Base-by-base conservation (phyloP, 352 stramenopile species). In the Globisporangium megalacanthum region DNA sequence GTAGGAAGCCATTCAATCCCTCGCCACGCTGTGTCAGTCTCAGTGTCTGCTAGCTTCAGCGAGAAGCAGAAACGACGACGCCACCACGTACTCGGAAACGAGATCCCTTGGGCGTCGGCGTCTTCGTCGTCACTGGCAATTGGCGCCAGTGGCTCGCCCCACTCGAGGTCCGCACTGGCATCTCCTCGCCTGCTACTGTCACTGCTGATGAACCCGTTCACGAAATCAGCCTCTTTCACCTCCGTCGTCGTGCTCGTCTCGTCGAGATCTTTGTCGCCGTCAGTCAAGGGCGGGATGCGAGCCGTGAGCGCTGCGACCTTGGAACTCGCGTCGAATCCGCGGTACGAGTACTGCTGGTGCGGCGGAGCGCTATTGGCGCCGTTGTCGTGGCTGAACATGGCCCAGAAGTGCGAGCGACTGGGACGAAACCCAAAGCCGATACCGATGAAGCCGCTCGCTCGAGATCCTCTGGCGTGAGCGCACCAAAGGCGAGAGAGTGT, bases 391-490 rank as follows among this genome's bases (percentile, higher is more conserved):
- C 15, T 46, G 8, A 78, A 57, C 39, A 68, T 64, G 22, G 64
- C 60, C 76, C 77, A 88, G 31, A 83, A 61, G 22, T 66, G 63
- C 8, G 79, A 80, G 13, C 64, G 51, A 4, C 56, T 37, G 0
- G 61, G 56, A 15, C 67, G 66, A 25, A 71, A 76, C 9, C 68
- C 64, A 48, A 80, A 79, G 1, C 79, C 71, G 20, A 82, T 56
- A 11, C 79, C 77, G 47, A 89, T 70, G 57, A 89, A 89, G 0
- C 79, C 77, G 41, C 65, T 68, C 6, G 75, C 73, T 4, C 66
- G 54, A 1, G 72, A 62, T 25, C 73, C 72, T 17, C 72, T 77
- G n/a, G 44, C 22, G 22, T 15, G n/a, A 44, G 49, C 9, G 3
- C 17, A 45, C 14, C 19, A 33, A 14, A n/a, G n/a, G 22, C 8